Conservation (phyloP, 73 alveolate genomes). For the Paramecium sexaurelia region DNA sequence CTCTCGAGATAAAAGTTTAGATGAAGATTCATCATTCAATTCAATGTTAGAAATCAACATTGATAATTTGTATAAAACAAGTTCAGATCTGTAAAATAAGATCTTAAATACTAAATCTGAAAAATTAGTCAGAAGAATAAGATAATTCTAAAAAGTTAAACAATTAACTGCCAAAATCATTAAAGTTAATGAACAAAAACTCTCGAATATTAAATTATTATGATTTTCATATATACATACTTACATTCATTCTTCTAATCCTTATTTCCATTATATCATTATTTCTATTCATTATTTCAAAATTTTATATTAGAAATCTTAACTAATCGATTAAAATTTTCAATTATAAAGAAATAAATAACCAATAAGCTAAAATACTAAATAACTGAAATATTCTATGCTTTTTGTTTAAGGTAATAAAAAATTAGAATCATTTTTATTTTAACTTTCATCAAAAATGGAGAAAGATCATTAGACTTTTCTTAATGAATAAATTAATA, state of each 20-base stretch:
- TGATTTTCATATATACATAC: neutral
- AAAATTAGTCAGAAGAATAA: constrained; percentile 25
- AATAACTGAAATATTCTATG: too few relatives aligned
- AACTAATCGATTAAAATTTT: too few relatives aligned
- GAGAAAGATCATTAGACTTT: too few relatives aligned
- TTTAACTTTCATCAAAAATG: too few relatives aligned
- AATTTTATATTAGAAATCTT: too few relatives aligned
- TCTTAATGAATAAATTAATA: too few relatives aligned
- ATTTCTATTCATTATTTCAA: too few relatives aligned
- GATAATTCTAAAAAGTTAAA: constrained; percentile 2
- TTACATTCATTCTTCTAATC: neutral
- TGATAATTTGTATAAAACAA: constrained; percentile 34
- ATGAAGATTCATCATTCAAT: constrained; percentile 38
- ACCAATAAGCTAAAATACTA: too few relatives aligned
- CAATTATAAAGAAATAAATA: too few relatives aligned
- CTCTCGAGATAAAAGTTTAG: constrained; percentile 1
- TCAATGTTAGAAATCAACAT: constrained; percentile 5
- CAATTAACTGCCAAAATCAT: neutral
- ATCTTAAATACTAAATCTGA: neutral
- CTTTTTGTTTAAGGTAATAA: too few relatives aligned
- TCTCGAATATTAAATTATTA: neutral
- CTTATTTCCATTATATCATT: neutral
- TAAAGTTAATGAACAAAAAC: constrained; percentile 10
- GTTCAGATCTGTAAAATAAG: neutral
- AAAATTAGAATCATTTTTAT: too few relatives aligned